Evolutionary conservation across 768 basidiomycete genomes (phyloP).

Genomic region (Mycena sanguinolenta): DNA sequence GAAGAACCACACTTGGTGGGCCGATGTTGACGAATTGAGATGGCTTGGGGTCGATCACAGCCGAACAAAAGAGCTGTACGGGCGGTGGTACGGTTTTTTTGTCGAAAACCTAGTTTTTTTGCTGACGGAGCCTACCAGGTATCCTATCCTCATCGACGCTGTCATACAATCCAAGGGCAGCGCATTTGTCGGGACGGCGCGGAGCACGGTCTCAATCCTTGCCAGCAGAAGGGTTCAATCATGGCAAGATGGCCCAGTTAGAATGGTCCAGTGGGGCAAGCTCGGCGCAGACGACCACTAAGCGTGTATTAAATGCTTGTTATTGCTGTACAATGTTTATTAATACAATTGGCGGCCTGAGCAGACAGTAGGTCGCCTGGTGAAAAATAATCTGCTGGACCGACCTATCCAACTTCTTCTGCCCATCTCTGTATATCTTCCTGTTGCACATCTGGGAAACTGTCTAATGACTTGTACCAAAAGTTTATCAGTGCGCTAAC

Average conservation of each 20-base stretch:
- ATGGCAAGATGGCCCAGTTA: conserved; percentile 59
- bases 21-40: conserved; percentile 44
- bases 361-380: not conserved
- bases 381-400: not conserved
- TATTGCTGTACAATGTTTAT: not conserved
- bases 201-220: conserved; percentile 63
- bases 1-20: conserved; percentile 50
- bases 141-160: conserved; percentile 63
- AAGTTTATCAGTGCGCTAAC: not conserved
- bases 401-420: conserved; percentile 42
- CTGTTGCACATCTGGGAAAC: conserved; percentile 3
- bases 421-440: conserved; percentile 45
- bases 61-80: conserved; percentile 45
- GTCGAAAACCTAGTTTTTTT: not conserved
- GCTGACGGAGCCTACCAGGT: conserved; percentile 47
- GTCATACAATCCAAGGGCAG: conserved; percentile 62
- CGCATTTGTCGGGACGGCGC: conserved; percentile 64
- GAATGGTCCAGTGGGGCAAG: conserved; percentile 56
- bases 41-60: conserved; percentile 51
- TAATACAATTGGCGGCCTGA: not conserved
- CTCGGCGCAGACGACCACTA: conserved; percentile 57
- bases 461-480: conserved; percentile 4
- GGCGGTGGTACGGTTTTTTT: conserved; percentile 45
- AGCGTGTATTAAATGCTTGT: conserved; percentile 7
- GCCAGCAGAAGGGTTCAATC: conserved; percentile 59